Base-by-base conservation (phyloP, 768 basidiomycete genomes). In the Rhodotorula paludigena region DNA sequence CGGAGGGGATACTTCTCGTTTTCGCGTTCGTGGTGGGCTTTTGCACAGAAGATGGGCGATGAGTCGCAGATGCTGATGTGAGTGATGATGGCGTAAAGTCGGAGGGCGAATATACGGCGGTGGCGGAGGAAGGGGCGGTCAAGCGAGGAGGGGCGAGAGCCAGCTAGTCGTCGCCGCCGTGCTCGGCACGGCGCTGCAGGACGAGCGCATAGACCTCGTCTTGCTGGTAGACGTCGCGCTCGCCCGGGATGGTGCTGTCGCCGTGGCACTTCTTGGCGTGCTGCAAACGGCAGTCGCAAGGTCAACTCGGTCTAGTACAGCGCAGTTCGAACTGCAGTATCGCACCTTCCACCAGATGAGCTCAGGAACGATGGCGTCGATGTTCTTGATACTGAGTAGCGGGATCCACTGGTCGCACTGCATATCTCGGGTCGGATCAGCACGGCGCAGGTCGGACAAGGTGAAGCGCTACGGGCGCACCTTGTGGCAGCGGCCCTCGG, bases 261-360 rank as follows among this genome's bases (percentile, higher is more conserved):
- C 83, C 83, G 74, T 91, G 89, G 73, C 89, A 91, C 25, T 82
- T 72, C 2, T 87, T 87, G 36, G 89, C 89, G 74, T 91, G 89
- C 77, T 91, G 58, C 89, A n/a, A n/a, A n/a, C n/a, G n/a, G n/a
- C n/a, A n/a, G n/a, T n/a, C n/a, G n/a, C n/a, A n/a, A n/a, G n/a
- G n/a, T n/a, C n/a, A n/a, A n/a, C n/a, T n/a, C n/a, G 57, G 14
- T 20, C 10, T 11, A 16, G 36, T 14, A 2, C 18, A 8, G 52
- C 55, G 51, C 44, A 25, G 9, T 11, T 36, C 1, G 5, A 32
- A 28, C 20, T 32, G 25, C 5, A 4, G 20, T 39, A 52, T 30
- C 59, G 28, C n/a, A 80, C 84, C 57, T 74, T 89, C 88, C 89
- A 90, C 74, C 85, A 85, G 11, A 90, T 81, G 72, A 70, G 56